A percentile compares a stretch with the other conserved stretches of the same genome.
Conservation (phyloP, 768 basidiomycete species). For the Serendipita indica region DNA sequence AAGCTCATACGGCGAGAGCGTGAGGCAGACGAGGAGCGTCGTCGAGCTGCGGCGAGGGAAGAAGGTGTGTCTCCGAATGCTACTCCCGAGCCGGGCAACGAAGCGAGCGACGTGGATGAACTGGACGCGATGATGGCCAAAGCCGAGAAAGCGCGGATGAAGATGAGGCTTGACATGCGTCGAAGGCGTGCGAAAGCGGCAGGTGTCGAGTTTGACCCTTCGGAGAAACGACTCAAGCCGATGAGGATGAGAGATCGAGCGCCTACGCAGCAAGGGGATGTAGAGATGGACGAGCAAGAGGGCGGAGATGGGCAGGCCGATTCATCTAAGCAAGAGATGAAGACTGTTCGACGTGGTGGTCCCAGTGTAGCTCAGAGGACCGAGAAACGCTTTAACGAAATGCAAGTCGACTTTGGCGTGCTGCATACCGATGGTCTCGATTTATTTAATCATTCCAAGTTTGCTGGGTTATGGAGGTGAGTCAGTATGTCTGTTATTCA, state of each 20-base stretch:
- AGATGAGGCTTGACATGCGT: too few relatives aligned
- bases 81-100: background rate
- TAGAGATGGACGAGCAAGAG: constrained; percentile 6
- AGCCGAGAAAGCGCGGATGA: too few relatives aligned
- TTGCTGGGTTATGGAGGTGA: constrained; percentile 31
- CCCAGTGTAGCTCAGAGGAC: constrained; percentile 33
- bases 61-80: background rate
- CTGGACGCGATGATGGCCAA: too few relatives aligned
- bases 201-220: too few relatives aligned
- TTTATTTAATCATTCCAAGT: constrained; percentile 30
- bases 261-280: too few relatives aligned
- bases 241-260: too few relatives aligned
- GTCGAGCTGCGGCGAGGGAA: background rate
- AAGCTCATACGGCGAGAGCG: constrained; percentile 23
- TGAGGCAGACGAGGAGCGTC: constrained; percentile 14
- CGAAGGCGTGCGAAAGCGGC: too few relatives aligned
- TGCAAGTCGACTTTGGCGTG: constrained; percentile 32
- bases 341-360: constrained; percentile 24
- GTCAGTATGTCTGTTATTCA: constrained; percentile 15
- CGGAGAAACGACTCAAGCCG: too few relatives aligned
- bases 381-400: constrained; percentile 27
- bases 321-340: too few relatives aligned
- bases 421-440: constrained; percentile 33
- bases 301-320: background rate
- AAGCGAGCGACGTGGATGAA: too few relatives aligned